phyloP scores from a whole-genome alignment of 2,329 filamentous ascomycete genomes.

The Trichoderma cornu-damae region DNA sequence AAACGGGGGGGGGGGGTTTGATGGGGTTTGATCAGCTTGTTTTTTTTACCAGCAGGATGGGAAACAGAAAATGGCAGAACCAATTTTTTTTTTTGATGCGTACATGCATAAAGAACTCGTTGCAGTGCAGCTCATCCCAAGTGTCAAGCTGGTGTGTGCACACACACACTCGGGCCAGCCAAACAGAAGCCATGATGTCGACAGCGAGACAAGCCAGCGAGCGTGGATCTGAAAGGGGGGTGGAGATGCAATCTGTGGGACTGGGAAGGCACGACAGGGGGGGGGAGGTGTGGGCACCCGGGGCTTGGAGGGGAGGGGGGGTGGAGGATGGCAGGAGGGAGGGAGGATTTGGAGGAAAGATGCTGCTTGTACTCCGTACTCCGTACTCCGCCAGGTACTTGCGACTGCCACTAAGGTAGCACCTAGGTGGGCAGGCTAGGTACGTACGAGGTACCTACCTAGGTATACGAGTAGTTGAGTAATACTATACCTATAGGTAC shows the following conservation, averaged over 20 bases:
- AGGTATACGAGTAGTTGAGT: background rate
- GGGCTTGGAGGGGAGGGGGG: slow-evolving; percentile 2
- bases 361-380: background rate
- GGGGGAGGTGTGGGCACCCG: slow-evolving; percentile 6
- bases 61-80: background rate
- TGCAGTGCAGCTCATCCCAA: background rate
- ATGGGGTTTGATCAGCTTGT: too few species aligned
- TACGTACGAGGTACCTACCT: background rate
- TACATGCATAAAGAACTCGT: background rate
- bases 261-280: slow-evolving; percentile 13
- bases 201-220: slow-evolving; percentile 15
- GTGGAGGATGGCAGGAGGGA: slow-evolving; percentile 11
- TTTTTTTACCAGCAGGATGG: background rate
- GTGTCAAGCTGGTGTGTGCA: background rate
- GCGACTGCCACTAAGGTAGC: too few species aligned
- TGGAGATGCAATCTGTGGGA: slow-evolving; percentile 20
- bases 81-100: too few species aligned
- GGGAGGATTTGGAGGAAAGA: background rate
- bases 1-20: background rate
- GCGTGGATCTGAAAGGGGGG: slow-evolving; percentile 21
- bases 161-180: background rate
- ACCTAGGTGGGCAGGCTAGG: too few species aligned
- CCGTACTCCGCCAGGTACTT: too few species aligned
- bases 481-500: too few species aligned
- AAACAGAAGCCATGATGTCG: slow-evolving; percentile 19